Base-by-base conservation (phyloP, 345 rosid genomes). In the Lepidium africanum region DNA sequence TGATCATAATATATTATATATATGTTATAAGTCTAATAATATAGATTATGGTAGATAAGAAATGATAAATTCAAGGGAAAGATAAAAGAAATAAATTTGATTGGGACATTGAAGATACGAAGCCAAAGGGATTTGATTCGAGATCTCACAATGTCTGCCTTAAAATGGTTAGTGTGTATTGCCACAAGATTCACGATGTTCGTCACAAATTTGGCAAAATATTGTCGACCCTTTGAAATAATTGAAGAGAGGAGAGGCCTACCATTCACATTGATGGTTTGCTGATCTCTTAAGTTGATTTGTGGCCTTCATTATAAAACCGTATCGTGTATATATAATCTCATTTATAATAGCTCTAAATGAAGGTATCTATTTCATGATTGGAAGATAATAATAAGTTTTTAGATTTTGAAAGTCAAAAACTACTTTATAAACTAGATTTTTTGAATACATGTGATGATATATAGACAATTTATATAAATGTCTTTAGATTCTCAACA, bases 121-220 rank as follows among this genome's bases (percentile, higher is more conserved):
- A 32, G 71, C 66, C 71, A 57, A 72, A 65, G 55, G n/a, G 77
- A 65, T 50, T 66, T 73, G 67, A 73, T 65, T 59, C 56, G 77
- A 59, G 62, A 65, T 66, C 55, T 65, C 67, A 59, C 49, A 0
- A 35, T 65, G 77, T 73, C 72, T 59, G 72, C 62, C 72, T 66
- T 33, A 41, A 73, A 59, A 59, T 73, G 62, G 62, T 51, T 65
- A 66, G 48, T 36, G 67, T 59, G 72, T 51, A 55, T 54, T 41
- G 19, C 66, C 38, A 59, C 54, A 61, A 42, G 40, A 59, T 59
- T 73, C 47, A 59, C 55, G 12, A 58, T 5, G 41, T 54, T 58
- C 67, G 25, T 15, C 38, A 21, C 67, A 65, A 13, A 40, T 65
- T 58, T 73, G 56, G 67, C 58, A 59, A 49, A 42, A 41, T 16